phyloP scores from a whole-genome alignment of 2,329 filamentous ascomycete genomes.

The Fusarium anthophilum region DNA sequence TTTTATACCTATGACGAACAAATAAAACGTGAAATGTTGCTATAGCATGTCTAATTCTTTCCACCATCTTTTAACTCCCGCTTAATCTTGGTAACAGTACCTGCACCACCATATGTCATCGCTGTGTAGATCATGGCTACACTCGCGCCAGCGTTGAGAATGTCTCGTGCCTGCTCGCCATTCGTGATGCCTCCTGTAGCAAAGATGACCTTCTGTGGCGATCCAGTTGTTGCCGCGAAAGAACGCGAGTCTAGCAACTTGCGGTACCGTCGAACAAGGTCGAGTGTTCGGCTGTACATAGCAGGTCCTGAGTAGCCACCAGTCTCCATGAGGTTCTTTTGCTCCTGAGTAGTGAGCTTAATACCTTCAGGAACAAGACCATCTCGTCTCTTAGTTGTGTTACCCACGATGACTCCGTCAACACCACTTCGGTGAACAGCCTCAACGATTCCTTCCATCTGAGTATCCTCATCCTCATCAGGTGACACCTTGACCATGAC shows the following conservation, averaged over 20 bases:
- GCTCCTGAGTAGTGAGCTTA: constrained; percentile 72
- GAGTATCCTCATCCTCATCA: constrained; percentile 86
- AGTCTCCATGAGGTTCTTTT: constrained; percentile 74
- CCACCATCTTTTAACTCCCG: constrained; percentile 63
- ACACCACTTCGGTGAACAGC: constrained; percentile 86
- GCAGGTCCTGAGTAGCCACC: constrained; percentile 93
- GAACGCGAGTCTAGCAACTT: constrained; percentile 67
- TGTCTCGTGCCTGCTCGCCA: constrained; percentile 81
- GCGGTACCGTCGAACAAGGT: constrained; percentile 83
- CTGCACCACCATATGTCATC: constrained; percentile 70
- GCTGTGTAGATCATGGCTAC: constrained; percentile 93
- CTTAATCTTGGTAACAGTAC: constrained; percentile 73
- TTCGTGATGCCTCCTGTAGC: constrained; percentile 93
- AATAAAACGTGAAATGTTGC: constrained; percentile 37
- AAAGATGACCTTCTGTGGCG: constrained; percentile 81
- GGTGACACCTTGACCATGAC: constrained; percentile 99
- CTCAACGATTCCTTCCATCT: constrained; percentile 88
- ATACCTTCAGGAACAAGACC: constrained; percentile 75
- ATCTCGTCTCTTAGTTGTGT: constrained; percentile 88
- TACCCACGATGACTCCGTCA: constrained; percentile 95
- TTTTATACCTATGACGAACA: constrained; percentile 20
- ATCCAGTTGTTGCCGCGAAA: constrained; percentile 43
- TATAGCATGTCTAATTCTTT: constrained; percentile 36
- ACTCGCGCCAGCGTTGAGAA: constrained; percentile 88
- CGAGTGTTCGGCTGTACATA: constrained; percentile 82